phyloP scores from a whole-genome alignment of 1,284 basidiomycete species.

The Mycena citricolor region DNA sequence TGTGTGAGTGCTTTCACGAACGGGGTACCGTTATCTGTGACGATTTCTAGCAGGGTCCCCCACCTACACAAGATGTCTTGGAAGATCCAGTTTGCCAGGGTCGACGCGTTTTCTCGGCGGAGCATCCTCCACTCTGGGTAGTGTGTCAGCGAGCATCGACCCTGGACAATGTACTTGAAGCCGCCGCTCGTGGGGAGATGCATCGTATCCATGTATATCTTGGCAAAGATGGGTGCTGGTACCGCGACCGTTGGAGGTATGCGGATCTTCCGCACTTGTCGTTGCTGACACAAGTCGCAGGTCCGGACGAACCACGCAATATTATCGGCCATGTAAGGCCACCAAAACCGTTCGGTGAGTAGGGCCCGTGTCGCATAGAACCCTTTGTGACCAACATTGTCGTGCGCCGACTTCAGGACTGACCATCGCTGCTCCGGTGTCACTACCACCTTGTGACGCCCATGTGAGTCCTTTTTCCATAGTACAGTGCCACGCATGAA shows the following conservation, averaged over 20 bases:
- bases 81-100: conserved; percentile 26
- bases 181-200: conserved; percentile 27
- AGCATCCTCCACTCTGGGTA: conserved; percentile 27
- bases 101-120: conserved; percentile 8
- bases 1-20: conserved; percentile 33
- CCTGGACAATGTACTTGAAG: conserved; percentile 29
- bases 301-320: too few species aligned
- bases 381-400: background rate
- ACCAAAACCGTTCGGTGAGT: background rate
- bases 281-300: too few species aligned
- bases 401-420: background rate
- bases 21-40: conserved; percentile 33
- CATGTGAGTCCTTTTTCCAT: conserved; percentile 1
- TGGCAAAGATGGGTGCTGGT: too few species aligned
- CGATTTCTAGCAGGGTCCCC: conserved; percentile 27
- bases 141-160: conserved; percentile 21
- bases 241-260: too few species aligned
- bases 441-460: too few species aligned
- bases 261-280: too few species aligned
- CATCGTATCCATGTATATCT: too few species aligned
- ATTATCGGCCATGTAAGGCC: conserved; percentile 20
- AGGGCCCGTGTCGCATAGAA: background rate
- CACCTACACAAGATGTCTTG: conserved; percentile 15
- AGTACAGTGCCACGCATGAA: background rate
- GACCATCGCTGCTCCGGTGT: background rate